Base-by-base conservation (phyloP, 495 filamentous ascomycete genomes). In the Extremus antarcticus region DNA sequence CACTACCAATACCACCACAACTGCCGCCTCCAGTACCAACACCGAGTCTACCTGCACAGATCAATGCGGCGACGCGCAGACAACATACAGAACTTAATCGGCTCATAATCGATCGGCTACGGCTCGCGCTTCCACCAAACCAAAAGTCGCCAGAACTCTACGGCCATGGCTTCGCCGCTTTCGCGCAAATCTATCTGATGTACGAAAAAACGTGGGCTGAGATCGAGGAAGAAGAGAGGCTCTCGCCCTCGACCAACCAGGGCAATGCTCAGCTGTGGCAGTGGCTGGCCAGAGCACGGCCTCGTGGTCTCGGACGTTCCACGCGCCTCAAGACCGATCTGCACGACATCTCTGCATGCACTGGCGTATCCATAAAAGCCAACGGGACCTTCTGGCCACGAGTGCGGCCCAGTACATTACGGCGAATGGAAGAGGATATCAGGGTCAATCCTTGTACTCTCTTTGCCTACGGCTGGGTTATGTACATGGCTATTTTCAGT, bases 401-500 rank as follows among this genome's bases (percentile, higher is more conserved):
- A 41, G 19, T 21, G 17, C 40, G 65, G n/a, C 55, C 54, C 23
- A 54, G 57, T 63, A 47, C 60, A 47, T 51, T 60, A 43, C 45
- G 54, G 9, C 74, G 73, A 39, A 74, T 74, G 0, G 52, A 54
- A 10, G 25, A 56, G 0, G 52, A 57, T 2, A 65, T 74, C 1
- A 23, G 16, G 1, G 41, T 17, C 20, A 73, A 72, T 29, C 77
- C 77, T n/a, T 77, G 80, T 54, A 59, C 75, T 0, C 64, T 80
- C 0, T 53, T 83, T 16, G 76, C 79, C 0, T 81, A 81, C 59
- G 70, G 73, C 1, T 82, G 79, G 78, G 73, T 79, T 22, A 69
- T 80, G 50, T 82, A 82, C 59, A 76, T 81, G 70, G 79, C 79
- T 3, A 62, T 82, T 0, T 78, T 83, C 53, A 73, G 72, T 25